Conservation (phyloP, 129 eudicot genomes). For the Centella asiatica region DNA sequence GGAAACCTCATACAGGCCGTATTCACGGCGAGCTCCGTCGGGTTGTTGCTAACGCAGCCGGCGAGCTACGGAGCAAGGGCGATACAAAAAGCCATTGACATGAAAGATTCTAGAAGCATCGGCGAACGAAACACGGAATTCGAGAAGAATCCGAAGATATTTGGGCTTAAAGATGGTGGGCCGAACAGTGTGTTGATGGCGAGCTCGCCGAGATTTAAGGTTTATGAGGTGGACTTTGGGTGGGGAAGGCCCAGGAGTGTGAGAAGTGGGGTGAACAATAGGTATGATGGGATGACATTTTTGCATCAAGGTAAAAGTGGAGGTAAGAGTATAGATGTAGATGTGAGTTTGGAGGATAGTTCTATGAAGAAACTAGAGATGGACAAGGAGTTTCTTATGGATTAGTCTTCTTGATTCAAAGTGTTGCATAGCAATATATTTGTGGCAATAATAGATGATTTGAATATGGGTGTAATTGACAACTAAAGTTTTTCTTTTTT, state of each 20-base stretch:
- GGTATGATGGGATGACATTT: conserved; percentile 93
- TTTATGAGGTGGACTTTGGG: conserved; percentile 86
- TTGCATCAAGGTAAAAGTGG: conserved; percentile 73
- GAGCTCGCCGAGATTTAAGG: conserved; percentile 87
- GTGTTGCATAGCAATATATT: too few relatives aligned
- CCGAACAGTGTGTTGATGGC: conserved; percentile 89
- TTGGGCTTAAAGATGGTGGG: conserved; percentile 82
- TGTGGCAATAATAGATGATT: too few relatives aligned
- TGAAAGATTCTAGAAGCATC: conserved; percentile 56
- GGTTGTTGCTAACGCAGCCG: conserved; percentile 50
- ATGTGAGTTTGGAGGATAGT: conserved; percentile 64
- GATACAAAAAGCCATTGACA: conserved; percentile 59
- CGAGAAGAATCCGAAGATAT: conserved; percentile 70
- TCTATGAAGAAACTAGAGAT: conserved; percentile 82
- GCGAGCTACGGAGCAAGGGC: conserved; percentile 54
- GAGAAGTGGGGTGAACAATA: conserved; percentile 78
- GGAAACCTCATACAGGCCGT: conserved; percentile 88
- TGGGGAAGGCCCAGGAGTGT: conserved; percentile 79
- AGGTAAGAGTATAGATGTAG: conserved; percentile 69
- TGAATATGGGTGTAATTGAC: too few relatives aligned
- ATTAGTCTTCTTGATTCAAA: too few relatives aligned
- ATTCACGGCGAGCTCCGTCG: conserved; percentile 78
- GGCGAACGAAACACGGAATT: conserved; percentile 60
- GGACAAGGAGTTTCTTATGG: conserved; percentile 62
- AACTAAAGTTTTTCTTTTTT: too few relatives aligned